Conservation (phyloP, 768 basidiomycete genomes). For the Dentipellis sp. region DNA sequence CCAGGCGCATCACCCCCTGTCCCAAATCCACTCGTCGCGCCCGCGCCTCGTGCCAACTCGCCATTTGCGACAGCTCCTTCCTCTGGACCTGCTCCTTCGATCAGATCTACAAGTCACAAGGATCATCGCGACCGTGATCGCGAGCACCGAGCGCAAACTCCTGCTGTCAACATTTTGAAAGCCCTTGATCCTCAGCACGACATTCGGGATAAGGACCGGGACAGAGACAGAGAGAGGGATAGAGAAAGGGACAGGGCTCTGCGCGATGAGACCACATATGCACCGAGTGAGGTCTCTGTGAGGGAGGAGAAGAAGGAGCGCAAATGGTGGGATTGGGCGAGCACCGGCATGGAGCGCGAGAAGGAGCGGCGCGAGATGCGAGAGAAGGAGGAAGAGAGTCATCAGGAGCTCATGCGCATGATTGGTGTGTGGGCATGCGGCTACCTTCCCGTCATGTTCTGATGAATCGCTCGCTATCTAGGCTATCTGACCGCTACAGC, state of each 20-base stretch:
- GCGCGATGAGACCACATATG: constrained; percentile 20
- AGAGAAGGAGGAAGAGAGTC: constrained; percentile 34
- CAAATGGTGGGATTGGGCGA: constrained; percentile 42
- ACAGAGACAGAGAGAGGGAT: constrained; percentile 16
- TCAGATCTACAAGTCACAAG: constrained; percentile 13
- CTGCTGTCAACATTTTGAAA: constrained; percentile 46
- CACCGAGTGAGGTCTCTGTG: constrained; percentile 13
- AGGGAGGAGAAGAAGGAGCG: constrained; percentile 35
- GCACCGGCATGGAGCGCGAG: constrained; percentile 23
- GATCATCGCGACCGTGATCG: constrained; percentile 20
- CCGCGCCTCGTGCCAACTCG: constrained; percentile 6
- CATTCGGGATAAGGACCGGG: constrained; percentile 1
- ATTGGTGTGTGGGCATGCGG: constrained; percentile 38
- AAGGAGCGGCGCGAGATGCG: constrained; percentile 29
- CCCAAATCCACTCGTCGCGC: constrained; percentile 16
- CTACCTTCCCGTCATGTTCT: neutral
- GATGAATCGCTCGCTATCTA: constrained; percentile 17
- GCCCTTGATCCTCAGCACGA: constrained; percentile 50
- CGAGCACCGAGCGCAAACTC: constrained; percentile 12
- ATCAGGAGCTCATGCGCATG: constrained; percentile 53
- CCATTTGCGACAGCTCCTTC: neutral
- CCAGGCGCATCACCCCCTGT: constrained; percentile 34
- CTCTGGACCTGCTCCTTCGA: neutral
- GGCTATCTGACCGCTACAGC: constrained; percentile 70
- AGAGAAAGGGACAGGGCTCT: constrained; percentile 20